Evolutionary conservation across 148 eudicot species (phyloP).

Genomic region (Arctostaphylos glauca): DNA sequence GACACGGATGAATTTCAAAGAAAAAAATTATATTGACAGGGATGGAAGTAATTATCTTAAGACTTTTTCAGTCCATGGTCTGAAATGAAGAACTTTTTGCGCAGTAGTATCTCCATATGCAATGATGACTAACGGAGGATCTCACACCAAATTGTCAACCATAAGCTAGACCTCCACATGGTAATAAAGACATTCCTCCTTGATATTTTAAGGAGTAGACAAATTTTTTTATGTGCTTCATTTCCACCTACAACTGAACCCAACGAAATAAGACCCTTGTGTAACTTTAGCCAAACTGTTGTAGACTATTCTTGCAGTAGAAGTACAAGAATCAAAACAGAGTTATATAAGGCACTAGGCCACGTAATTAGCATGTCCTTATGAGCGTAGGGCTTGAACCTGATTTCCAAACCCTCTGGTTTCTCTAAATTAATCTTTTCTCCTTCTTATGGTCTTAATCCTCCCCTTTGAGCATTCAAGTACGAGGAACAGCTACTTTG

Average conservation of each 20-base stretch:
- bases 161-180: not conserved
- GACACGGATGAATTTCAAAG: not conserved
- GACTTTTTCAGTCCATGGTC: not conserved
- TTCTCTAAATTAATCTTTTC: not conserved
- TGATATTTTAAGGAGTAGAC: not conserved
- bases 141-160: not conserved
- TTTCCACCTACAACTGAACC: not conserved
- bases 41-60: not conserved
- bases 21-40: not conserved
- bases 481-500: not conserved
- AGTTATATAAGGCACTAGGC: not conserved
- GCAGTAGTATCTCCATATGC: not conserved
- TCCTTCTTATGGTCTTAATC: not conserved
- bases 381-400: not conserved
- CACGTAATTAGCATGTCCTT: not conserved
- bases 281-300: not conserved
- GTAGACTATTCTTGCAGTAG: too few relatives aligned
- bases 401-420: not conserved
- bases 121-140: not conserved
- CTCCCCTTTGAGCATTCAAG: not conserved
- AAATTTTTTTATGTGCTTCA: not conserved
- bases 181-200: not conserved
- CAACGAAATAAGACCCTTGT: not conserved
- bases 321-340: not conserved
- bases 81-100: not conserved